Percentiles rank a stretch among this genome's conserved stretches.
phyloP scores from a whole-genome alignment of 2,329 filamentous ascomycete genomes.

The Phialophora expanda region DNA sequence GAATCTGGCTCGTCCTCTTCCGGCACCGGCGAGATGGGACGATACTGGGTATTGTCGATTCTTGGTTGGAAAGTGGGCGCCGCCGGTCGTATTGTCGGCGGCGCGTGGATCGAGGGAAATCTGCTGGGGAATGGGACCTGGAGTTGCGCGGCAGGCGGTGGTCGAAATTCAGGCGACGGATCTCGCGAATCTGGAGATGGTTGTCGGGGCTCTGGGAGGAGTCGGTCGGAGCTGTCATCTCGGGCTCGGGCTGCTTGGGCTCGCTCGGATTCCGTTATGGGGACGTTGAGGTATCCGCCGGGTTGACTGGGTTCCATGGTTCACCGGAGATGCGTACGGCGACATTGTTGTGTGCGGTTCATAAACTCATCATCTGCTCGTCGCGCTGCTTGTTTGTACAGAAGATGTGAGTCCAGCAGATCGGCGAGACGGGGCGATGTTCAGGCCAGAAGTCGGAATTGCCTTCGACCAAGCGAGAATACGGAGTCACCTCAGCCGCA shows the following conservation, averaged over 20 bases:
- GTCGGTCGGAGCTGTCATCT: constrained; percentile 26
- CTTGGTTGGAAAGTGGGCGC: constrained; percentile 20
- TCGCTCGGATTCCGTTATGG: constrained; percentile 36
- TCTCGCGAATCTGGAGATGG: constrained; percentile 24
- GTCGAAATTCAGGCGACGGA: constrained; percentile 14
- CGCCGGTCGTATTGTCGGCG: constrained; percentile 11
- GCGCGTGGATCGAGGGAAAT: constrained; percentile 32
- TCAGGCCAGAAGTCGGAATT: constrained; percentile 1
- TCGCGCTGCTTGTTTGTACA: not conserved
- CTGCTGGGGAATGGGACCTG: constrained; percentile 21
- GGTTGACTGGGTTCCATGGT: constrained; percentile 35
- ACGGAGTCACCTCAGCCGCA: not conserved
- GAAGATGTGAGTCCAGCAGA: not conserved
- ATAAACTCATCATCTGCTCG: constrained; percentile 19
- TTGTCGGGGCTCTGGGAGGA: constrained; percentile 27
- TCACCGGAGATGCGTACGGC: constrained; percentile 9
- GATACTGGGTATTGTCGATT: constrained; percentile 27
- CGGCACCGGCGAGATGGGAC: constrained; percentile 30
- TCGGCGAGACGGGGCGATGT: not conserved
- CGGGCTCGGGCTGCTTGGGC: constrained; percentile 22
- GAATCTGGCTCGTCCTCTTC: constrained; percentile 36
- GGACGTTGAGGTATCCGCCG: constrained; percentile 30
- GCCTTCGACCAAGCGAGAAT: not conserved
- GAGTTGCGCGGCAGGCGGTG: constrained; percentile 14
- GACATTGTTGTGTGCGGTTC: constrained; percentile 26